Conservation (phyloP, 805 yeast species). For the Schizosaccharomyces cryophilus region DNA sequence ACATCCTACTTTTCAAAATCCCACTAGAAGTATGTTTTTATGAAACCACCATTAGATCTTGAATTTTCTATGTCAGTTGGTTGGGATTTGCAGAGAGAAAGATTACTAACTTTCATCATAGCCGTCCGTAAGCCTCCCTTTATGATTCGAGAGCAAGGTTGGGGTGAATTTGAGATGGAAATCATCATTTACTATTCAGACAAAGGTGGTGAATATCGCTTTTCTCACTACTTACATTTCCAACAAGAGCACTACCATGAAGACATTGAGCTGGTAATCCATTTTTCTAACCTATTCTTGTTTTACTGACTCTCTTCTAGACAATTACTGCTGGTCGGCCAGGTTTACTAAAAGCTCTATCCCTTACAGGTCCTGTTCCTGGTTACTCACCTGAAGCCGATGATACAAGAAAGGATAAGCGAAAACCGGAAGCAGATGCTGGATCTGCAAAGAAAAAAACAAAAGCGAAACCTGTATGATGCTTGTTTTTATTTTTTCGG, state of each 20-base stretch:
- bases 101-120: not conserved
- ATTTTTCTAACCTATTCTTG: not conserved
- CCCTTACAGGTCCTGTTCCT: constrained; percentile 68
- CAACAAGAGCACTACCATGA: constrained; percentile 46
- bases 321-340: constrained; percentile 57
- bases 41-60: not conserved
- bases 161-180: constrained; percentile 93
- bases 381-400: constrained; percentile 12
- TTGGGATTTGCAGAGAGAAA: too few relatives aligned
- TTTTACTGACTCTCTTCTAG: constrained; percentile 2
- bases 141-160: constrained; percentile 73
- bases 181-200: constrained; percentile 56
- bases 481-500: not conserved
- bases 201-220: constrained; percentile 65
- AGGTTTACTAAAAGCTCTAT: constrained; percentile 40
- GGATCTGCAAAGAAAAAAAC: constrained; percentile 14
- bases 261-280: constrained; percentile 36
- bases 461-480: constrained; percentile 15
- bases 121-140: constrained; percentile 64
- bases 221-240: constrained; percentile 78
- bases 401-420: constrained; percentile 15
- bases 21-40: constrained; percentile 28
- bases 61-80: too few relatives aligned
- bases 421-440: constrained; percentile 15
- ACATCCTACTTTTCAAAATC: constrained; percentile 87